These are phyloP conservation scores for Tylopilus sp. DNA, from an alignment of 768 basidiomycete species.

Conservation along the genomic window DNA sequence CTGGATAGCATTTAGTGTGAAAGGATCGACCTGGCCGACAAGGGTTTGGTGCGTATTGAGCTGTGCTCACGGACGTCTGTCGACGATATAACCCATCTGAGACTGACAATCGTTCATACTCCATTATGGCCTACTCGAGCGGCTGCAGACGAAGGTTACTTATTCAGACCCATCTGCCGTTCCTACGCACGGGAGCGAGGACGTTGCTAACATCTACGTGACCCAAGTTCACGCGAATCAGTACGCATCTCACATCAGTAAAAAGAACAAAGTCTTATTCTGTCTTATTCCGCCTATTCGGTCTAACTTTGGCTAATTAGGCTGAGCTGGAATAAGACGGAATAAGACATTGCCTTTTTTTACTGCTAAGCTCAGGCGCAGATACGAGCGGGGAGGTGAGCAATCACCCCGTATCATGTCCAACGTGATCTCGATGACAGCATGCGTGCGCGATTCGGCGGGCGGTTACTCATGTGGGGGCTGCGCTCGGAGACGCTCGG, in stretches of 20 bases:
- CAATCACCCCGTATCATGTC: constrained; percentile 49
- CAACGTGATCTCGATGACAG: constrained; percentile 50
- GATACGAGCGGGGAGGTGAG: constrained; percentile 43
- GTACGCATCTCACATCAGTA: no score
- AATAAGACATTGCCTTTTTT: no score
- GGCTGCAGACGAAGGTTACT: constrained; percentile 47
- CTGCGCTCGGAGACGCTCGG: constrained; percentile 12
- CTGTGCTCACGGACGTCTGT: neutral
- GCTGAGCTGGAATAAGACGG: no score
- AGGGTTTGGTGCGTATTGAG: constrained; percentile 32
- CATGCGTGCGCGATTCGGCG: constrained; percentile 52
- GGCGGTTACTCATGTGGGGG: constrained; percentile 46
- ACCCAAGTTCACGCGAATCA: neutral
- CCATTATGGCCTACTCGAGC: constrained; percentile 74
- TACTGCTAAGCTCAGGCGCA: no score
- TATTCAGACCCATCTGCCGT: constrained; percentile 56
- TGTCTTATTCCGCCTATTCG: no score
- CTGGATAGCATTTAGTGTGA: constrained; percentile 13
- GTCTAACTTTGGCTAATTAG: no score
- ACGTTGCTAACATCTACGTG: constrained; percentile 72
- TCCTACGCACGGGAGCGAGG: constrained; percentile 61
- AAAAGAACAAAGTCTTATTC: no score
- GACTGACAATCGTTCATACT: constrained; percentile 45
- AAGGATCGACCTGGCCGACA: constrained; percentile 20
- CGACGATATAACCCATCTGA: constrained; percentile 32